Base-by-base conservation (phyloP, 2,329 filamentous ascomycete species). In the Fusarium sp. region DNA sequence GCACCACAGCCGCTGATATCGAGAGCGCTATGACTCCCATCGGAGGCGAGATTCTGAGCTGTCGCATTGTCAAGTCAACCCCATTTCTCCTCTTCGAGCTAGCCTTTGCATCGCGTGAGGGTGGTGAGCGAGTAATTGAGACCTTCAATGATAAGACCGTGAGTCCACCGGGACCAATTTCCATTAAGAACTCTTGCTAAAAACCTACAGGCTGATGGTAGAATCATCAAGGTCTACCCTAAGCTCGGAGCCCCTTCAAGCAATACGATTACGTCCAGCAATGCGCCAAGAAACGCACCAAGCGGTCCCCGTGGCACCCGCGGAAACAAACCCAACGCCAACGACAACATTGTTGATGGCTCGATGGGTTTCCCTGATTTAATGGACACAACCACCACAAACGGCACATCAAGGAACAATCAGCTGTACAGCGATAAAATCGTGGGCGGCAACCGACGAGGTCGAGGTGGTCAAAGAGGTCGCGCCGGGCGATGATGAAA, bases 1-100 rank as follows among this genome's bases (percentile, higher is more conserved):
- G 94, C 42, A 96, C 94, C 2, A 95, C 94, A 12, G 92, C 92
- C 4, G 93, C 92, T 36, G 94, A 96, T 78, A 94, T 96, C 68
- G 93, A 95, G 84, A 93, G 91, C 76, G 94, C 94, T 64, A 91
- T 96, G 90, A 89, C 87, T n/a, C 90, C 90, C 1, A 84, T 93
- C n/a, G 93, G 92, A 44, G 93, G 92, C 36, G 86, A 91, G 69
- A 87, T 94, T 77, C 79, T 88, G 30, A 89, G 88, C 77, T 96
- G 93, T 83, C 88, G 86, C 41, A 84, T 96, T 44, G 82, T 94
- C 64, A 90, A 92, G 79, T 87, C 90, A 8, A 84, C 85, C 34
- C 94, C 94, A 0, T 91, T 92, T 8, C 90, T 96, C 58, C 91
- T 95, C 78, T 92, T 92, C 28, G 94, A 96, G 83, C 90, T 96